phyloP scores from a whole-genome alignment of 371 early-diverging fungal genomes.

The Mucor lusitanicus region DNA sequence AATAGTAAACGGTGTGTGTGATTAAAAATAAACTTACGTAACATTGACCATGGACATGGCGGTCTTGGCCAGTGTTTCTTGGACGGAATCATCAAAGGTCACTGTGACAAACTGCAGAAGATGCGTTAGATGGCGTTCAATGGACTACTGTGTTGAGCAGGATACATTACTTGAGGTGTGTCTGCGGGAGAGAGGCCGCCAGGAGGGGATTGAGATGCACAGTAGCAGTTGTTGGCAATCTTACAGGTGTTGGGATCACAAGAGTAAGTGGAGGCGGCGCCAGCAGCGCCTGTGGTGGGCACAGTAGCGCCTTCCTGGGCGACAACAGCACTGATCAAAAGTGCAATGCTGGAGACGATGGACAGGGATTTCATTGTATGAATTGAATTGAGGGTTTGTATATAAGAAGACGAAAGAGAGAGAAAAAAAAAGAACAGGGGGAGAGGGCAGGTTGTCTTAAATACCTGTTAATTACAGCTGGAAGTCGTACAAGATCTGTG shows the following conservation, averaged over 20 bases:
- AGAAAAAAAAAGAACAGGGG: conserved; percentile 4
- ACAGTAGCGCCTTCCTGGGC: conserved; percentile 45
- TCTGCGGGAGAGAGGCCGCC: conserved; percentile 53
- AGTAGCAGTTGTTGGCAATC: conserved; percentile 61
- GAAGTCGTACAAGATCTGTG: neutral
- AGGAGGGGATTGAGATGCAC: conserved; percentile 65
- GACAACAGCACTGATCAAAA: conserved; percentile 16
- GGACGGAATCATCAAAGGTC: conserved; percentile 73
- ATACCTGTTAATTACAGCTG: neutral
- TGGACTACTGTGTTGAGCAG: neutral
- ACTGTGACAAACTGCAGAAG: conserved; percentile 57
- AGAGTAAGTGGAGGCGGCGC: conserved; percentile 25
- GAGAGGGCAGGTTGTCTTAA: neutral
- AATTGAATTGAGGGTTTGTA: neutral
- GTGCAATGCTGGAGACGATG: conserved; percentile 16
- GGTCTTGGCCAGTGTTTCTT: conserved; percentile 35
- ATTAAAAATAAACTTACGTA: conserved; percentile 28
- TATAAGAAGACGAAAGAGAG: neutral
- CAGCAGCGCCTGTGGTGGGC: conserved; percentile 11
- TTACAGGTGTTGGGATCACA: conserved; percentile 66
- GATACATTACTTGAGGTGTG: conserved; percentile 53
- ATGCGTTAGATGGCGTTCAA: neutral
- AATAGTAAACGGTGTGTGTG: neutral
- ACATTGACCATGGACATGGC: conserved; percentile 41
- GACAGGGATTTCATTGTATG: conserved; percentile 17